phyloP scores from a whole-genome alignment of 148 eudicot species.

The Vaccinium myrtillus region DNA sequence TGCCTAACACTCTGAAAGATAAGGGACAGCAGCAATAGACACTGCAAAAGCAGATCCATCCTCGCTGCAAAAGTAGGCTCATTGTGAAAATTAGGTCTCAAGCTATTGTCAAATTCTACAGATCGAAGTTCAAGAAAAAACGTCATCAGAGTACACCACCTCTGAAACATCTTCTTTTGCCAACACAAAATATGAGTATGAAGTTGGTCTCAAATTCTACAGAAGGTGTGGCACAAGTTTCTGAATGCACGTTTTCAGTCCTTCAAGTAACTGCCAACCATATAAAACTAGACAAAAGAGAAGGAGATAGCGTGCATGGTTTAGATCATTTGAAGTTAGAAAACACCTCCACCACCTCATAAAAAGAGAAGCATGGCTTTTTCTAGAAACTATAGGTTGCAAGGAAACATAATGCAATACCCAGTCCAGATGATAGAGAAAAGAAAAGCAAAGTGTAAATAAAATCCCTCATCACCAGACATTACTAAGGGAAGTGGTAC shows the following conservation, averaged over 20 bases:
- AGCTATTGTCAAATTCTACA: neutral
- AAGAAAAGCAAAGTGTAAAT: neutral
- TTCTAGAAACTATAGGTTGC: constrained; percentile 8
- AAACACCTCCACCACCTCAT: neutral
- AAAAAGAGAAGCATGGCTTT: constrained; percentile 1
- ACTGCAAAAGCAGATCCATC: neutral
- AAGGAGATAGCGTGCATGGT: neutral
- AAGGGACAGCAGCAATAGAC: neutral
- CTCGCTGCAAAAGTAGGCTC: neutral
- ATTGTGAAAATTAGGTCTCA: neutral
- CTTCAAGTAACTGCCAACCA: neutral
- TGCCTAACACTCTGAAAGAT: constrained; percentile 16
- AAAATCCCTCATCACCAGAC: constrained; percentile 5
- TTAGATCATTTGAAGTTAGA: neutral
- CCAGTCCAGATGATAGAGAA: neutral
- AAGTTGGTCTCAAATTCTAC: neutral
- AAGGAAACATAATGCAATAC: constrained; percentile 11
- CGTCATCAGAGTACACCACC: neutral
- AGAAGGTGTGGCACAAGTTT: constrained; percentile 4
- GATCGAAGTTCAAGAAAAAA: neutral
- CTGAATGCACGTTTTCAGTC: neutral
- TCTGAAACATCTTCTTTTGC: neutral
- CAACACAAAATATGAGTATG: neutral
- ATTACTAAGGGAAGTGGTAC: constrained; percentile 24
- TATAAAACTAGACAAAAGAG: neutral